Base-by-base conservation (phyloP, 208 protist genomes). In the Leishmania martiniquensis region DNA sequence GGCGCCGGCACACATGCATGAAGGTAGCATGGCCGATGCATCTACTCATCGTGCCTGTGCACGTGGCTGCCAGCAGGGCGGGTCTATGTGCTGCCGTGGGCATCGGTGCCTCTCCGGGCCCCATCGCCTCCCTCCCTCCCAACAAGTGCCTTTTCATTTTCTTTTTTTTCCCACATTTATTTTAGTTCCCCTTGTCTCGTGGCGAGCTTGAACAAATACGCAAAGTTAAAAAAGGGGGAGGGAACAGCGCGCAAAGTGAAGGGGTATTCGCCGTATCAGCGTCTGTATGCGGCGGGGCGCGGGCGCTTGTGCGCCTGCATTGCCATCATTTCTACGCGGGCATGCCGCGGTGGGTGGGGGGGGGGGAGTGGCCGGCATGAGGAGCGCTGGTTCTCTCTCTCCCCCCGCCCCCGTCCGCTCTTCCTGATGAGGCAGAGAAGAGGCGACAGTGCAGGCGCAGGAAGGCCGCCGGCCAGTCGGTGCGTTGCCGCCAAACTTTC, bases 171-270 rank as follows among this genome's bases (percentile, higher is more conserved):
- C 15, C 49, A 25, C 37, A 37, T 78, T 86, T 74, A 65, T 68
- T 72, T 88, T 85, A 63, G 68, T 78, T 84, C 71, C 77, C 80
- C 42, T 73, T 34, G 47, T 75, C 80, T 85, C 76, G n/a, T 78
- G 29, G 68, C 78, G 49, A 55, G 9, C 20, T 72, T 34, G 0
- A 69, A 80, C 51, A 77, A n/a, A n/a, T n/a, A n/a, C n/a, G n/a
- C 47, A 65, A 77, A 76, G 71, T 52, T 63, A 84, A n/a, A n/a
- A n/a, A n/a, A n/a, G n/a, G n/a, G n/a, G n/a, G n/a, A n/a, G n/a
- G n/a, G n/a, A n/a, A n/a, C n/a, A n/a, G n/a, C n/a, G n/a, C n/a
- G n/a, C n/a, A n/a, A n/a, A n/a, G n/a, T n/a, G n/a, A n/a, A n/a
- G n/a, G n/a, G n/a, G n/a, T n/a, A n/a, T n/a, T n/a, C n/a, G n/a